Conservation (phyloP, 768 basidiomycete species). For the Chiua virens region DNA sequence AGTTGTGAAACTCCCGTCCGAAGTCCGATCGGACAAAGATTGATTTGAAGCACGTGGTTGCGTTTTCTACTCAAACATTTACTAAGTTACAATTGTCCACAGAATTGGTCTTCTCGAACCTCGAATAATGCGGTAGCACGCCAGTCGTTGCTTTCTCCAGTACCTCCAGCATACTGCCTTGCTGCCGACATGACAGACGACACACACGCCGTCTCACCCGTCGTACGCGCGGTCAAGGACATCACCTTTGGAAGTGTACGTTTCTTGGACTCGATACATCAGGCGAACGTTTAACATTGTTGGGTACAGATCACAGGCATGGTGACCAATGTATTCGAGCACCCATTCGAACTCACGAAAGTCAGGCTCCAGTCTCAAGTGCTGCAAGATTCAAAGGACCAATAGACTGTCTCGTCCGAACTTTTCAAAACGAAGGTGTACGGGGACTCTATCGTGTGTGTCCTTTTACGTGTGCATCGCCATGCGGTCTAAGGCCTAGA, state of each 20-base stretch:
- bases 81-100: conserved; percentile 17
- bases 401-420: conserved; percentile 81
- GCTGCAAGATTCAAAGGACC: conserved; percentile 78
- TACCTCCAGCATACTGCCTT: background rate
- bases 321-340: conserved; percentile 82
- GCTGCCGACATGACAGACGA: conserved; percentile 22
- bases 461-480: background rate
- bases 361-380: conserved; percentile 93
- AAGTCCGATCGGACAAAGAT: conserved; percentile 8
- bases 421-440: conserved; percentile 79
- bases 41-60: conserved; percentile 5
- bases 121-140: conserved; percentile 28
- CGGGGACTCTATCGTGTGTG: conserved; percentile 85
- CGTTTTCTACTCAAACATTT: conserved; percentile 23
- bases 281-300: background rate
- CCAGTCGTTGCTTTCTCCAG: background rate
- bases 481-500: conserved; percentile 2
- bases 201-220: conserved; percentile 13
- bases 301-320: conserved; percentile 74
- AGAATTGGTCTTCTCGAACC: conserved; percentile 23
- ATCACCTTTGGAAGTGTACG: conserved; percentile 59
- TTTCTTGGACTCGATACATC: conserved; percentile 3
- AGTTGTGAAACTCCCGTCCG: conserved; percentile 1
- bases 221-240: conserved; percentile 40
- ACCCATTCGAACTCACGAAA: conserved; percentile 95